Conservation (phyloP, 2,329 filamentous ascomycete species). For the Periconia digitata region DNA sequence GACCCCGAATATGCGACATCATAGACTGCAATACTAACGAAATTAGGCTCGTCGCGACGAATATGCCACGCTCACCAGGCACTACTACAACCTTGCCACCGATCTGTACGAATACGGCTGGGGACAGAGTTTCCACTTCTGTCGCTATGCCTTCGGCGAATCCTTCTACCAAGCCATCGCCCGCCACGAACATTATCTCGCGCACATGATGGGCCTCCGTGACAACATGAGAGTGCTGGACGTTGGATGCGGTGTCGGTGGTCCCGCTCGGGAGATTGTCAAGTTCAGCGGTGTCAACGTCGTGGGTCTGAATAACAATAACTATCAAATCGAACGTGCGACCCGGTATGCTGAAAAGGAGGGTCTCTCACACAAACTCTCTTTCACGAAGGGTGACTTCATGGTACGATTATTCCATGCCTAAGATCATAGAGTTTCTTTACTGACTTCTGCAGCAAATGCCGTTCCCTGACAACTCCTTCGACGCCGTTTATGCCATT, state of each 20-base stretch:
- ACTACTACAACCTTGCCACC: slow-evolving; percentile 97
- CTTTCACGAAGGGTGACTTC: slow-evolving; percentile 93
- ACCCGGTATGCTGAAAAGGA: slow-evolving; percentile 81
- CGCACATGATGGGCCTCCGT: slow-evolving; percentile 81
- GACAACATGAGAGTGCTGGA: slow-evolving; percentile 89
- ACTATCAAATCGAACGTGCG: slow-evolving; percentile 98
- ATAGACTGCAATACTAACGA: slow-evolving; percentile 17
- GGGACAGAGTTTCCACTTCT: slow-evolving; percentile 97
- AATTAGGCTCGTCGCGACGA: slow-evolving; percentile 75
- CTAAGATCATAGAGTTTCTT: slow-evolving; percentile 1
- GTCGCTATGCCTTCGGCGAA: slow-evolving; percentile 85
- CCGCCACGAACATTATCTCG: slow-evolving; percentile 96
- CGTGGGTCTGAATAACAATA: slow-evolving; percentile 96
- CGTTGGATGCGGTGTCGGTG: slow-evolving; percentile 95
- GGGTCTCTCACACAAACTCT: slow-evolving; percentile 75
- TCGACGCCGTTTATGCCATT: slow-evolving; percentile 95
- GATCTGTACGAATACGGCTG: slow-evolving; percentile 97
- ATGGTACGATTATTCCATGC: slow-evolving; percentile 59
- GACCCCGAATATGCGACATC: neutral
- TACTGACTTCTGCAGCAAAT: slow-evolving; percentile 66
- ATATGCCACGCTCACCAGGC: slow-evolving; percentile 90
- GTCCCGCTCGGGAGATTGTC: slow-evolving; percentile 91
- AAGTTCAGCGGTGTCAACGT: slow-evolving; percentile 92
- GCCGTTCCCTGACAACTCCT: slow-evolving; percentile 87
- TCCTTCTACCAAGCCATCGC: slow-evolving; percentile 88